phyloP scores from a whole-genome alignment of 1,284 basidiomycete genomes.

The Termitomyces sp. region DNA sequence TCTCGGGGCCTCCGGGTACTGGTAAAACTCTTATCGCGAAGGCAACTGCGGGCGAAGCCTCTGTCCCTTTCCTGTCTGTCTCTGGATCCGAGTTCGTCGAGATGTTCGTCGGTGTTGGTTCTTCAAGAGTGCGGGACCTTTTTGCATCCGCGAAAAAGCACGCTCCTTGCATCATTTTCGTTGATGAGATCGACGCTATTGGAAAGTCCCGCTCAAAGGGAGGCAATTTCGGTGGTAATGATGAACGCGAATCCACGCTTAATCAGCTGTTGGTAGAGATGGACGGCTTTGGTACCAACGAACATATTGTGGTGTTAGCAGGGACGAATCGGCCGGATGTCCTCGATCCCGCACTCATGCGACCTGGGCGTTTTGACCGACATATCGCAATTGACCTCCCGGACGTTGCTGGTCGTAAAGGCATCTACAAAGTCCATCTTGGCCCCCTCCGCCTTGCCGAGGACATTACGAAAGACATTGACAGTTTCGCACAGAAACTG shows the following conservation, averaged over 20 bases:
- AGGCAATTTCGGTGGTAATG: slow-evolving; percentile 89
- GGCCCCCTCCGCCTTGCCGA: slow-evolving; percentile 73
- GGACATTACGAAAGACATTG: slow-evolving; percentile 49
- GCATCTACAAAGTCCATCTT: slow-evolving; percentile 94
- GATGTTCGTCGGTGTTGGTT: slow-evolving; percentile 99
- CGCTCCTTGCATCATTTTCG: slow-evolving; percentile 97
- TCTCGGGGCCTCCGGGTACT: slow-evolving; percentile 97
- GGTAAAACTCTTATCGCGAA: slow-evolving; percentile 98
- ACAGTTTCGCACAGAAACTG: slow-evolving; percentile 82
- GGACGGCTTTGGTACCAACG: slow-evolving; percentile 96
- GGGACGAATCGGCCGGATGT: slow-evolving; percentile 98
- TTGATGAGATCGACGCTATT: slow-evolving; percentile 98
- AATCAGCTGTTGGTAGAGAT: slow-evolving; percentile 99
- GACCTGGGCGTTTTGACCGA: slow-evolving; percentile 96
- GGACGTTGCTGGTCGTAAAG: slow-evolving; percentile 89
- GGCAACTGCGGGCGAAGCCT: slow-evolving; percentile 96
- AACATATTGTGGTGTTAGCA: slow-evolving; percentile 95
- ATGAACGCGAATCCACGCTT: slow-evolving; percentile 96
- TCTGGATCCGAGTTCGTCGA: slow-evolving; percentile 99
- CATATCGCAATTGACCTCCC: slow-evolving; percentile 96
- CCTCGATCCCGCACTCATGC: slow-evolving; percentile 91
- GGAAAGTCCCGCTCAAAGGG: slow-evolving; percentile 93
- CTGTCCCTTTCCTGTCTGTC: slow-evolving; percentile 96
- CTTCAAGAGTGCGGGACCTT: slow-evolving; percentile 94
- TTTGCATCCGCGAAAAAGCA: slow-evolving; percentile 98